Evolutionary conservation across 306 rosid genomes (phyloP), one percentile per base, ranked within the genome.

Genomic region (Rosa lucieae): DNA sequence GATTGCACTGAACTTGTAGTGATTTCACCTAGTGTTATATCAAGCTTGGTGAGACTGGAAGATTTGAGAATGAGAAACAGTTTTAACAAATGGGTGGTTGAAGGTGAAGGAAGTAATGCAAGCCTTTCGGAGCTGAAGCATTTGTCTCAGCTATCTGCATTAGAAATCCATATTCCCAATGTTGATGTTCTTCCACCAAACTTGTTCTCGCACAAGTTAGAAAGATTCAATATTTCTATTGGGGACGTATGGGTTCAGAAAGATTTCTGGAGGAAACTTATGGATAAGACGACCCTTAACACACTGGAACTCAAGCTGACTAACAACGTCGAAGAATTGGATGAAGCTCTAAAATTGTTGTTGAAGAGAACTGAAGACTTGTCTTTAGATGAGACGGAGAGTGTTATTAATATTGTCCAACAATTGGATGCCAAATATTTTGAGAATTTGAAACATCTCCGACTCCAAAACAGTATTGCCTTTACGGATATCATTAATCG

Each of bases 31-130:
- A 40, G 44, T 51, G 65, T 86, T 1, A 13, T 86, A 55, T 84
- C 89, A 52, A 51, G 78, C 18, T 69, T 90, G 76, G 73, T 2
- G 49, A 17, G 43, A 21, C 76, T 87, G 78, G 84, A 83, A 75
- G 91, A 87, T 48, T 48, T 90, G 62, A 79, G 85, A 66, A 76
- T 82, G 87, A 83, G 82, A 70, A 55, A 79, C 35, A 81, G 77
- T 68, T 79, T 56, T 29, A 29, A 48, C 12, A 9, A 23, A 17
- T 90, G 89, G 89, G 29, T 75, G 35, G 18, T 0, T 18, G 52
- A 72, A 21, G 83, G 61, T 12, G 13, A 2, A 49, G 17, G 20
- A 12, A 75, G 79, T 35, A 71, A 52, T 71, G 85, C 72, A 17
- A 15, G 47, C 23, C 72, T 85, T 12, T 44, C 77, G 2, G 93